Evolutionary conservation across 2,329 filamentous ascomycete genomes (phyloP), one percentile per base, ranked within the genome.

Genomic region (Pseudocercospora ulei): DNA sequence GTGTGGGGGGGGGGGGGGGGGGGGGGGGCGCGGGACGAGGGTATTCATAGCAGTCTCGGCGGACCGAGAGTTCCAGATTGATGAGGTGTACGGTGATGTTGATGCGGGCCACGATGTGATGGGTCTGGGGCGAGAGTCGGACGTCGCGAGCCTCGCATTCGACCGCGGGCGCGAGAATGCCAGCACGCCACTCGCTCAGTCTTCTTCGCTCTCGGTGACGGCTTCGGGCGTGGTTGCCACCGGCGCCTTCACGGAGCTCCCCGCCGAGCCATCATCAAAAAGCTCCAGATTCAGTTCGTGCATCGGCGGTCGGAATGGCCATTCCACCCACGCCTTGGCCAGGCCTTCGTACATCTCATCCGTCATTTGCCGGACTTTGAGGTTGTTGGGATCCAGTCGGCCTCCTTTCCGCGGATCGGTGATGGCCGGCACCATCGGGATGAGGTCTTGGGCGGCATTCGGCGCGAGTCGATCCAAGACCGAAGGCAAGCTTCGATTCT

Each of bases 271-370:
- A 7, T 30, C 34, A 38, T 35, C 35, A 5, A 33, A 33, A 16
- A 29, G 23, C 5, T 43, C 45, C 4, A 54, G 34, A 27, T 40
- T 46, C 35, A 57, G 27, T 25, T 54, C 48, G 29, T 43, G 36
- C 12, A 20, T 34, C 11, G 47, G 41, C 3, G 59, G 59, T 45
- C 50, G 49, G 39, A 81, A 82, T 0, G 78, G 78, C 79, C 79
- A 84, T 35, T 69, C 62, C 57, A 74, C 66, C 68, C 75, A 83
- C 0, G 70, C 69, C 47, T 72, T 65, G 3, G 76, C 44, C 9
- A 83, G 60, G 43, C 79, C 73, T 11, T 65, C 56, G 56, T 76
- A 66, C 64, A 81, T 76, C 8, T 55, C 52, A 48, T 65, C 57
- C 27, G 70, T 75, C 41, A 82, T 48, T 16, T 60, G 56, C 3